phyloP scores from a whole-genome alignment of 768 basidiomycete species.

The Xerocomus brunneocitrinus region DNA sequence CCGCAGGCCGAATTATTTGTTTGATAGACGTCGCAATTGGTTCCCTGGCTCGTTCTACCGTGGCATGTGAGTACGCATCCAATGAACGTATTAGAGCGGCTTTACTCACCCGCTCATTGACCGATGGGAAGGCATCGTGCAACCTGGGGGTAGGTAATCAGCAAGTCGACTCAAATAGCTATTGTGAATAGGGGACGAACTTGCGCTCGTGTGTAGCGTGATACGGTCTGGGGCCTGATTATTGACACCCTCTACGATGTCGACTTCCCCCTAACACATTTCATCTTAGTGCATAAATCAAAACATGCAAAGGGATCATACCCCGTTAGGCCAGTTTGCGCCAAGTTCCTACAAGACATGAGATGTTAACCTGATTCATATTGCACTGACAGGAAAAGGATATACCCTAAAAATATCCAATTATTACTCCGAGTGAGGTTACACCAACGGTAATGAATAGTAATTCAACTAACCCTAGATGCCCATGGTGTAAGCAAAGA shows the following conservation, averaged over 20 bases:
- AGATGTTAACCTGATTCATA: neutral
- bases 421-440: neutral
- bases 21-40: slow-evolving; percentile 29
- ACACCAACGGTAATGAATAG: neutral
- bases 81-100: neutral
- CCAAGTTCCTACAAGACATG: slow-evolving; percentile 24
- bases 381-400: neutral
- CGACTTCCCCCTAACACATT: slow-evolving; percentile 26
- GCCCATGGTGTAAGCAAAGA: neutral
- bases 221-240: slow-evolving; percentile 20
- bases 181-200: slow-evolving; percentile 7
- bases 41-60: slow-evolving; percentile 18
- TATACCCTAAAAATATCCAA: slow-evolving; percentile 17
- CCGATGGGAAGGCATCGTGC: slow-evolving; percentile 32
- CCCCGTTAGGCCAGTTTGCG: slow-evolving; percentile 24
- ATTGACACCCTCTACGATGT: slow-evolving; percentile 36
- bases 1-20: slow-evolving; percentile 31
- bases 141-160: slow-evolving; percentile 16
- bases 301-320: neutral
- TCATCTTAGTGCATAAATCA: neutral
- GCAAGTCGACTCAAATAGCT: neutral
- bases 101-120: slow-evolving; percentile 28
- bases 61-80: neutral
- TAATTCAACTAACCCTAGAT: slow-evolving; percentile 15
- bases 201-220: slow-evolving; percentile 28